phyloP scores from a whole-genome alignment of 1,284 basidiomycete genomes.

The Boletellus deceptivus region DNA sequence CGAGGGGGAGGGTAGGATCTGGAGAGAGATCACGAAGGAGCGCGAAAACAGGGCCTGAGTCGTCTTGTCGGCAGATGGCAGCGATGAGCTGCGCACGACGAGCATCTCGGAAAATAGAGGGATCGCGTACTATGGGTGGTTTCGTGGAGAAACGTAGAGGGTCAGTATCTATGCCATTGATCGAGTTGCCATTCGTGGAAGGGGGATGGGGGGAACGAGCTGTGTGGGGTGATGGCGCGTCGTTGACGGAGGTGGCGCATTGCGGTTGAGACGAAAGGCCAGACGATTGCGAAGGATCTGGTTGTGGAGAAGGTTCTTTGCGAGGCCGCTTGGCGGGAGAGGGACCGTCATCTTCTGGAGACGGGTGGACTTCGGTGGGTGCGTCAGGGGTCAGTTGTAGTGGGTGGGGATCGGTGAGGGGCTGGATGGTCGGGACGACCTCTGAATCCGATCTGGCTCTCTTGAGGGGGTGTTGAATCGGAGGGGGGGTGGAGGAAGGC shows the following conservation, averaged over 20 bases:
- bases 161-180: conserved; percentile 37
- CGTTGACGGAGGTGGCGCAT: conserved; percentile 14
- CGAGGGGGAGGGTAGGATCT: conserved; percentile 44
- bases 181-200: conserved; percentile 34
- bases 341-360: conserved; percentile 51
- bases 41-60: conserved; percentile 59
- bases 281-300: conserved; percentile 20
- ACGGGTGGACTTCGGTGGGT: conserved; percentile 45
- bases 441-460: conserved; percentile 48
- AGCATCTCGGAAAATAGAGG: conserved; percentile 59
- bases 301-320: conserved; percentile 46
- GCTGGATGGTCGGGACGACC: conserved; percentile 23
- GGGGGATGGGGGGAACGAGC: conserved; percentile 37
- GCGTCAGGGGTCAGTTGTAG: conserved; percentile 40
- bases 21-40: conserved; percentile 61
- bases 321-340: conserved; percentile 66
- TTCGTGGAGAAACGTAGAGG: conserved; percentile 67
- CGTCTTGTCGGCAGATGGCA: conserved; percentile 65
- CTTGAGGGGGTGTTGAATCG: conserved; percentile 42
- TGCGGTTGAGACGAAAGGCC: conserved; percentile 17
- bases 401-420: conserved; percentile 17
- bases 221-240: conserved; percentile 23
- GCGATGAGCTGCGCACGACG: conserved; percentile 60
- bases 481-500: conserved; percentile 55
- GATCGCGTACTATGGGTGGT: conserved; percentile 61